Conservation (phyloP, 2,329 filamentous ascomycete species). For the Taxawa tesnikishii region DNA sequence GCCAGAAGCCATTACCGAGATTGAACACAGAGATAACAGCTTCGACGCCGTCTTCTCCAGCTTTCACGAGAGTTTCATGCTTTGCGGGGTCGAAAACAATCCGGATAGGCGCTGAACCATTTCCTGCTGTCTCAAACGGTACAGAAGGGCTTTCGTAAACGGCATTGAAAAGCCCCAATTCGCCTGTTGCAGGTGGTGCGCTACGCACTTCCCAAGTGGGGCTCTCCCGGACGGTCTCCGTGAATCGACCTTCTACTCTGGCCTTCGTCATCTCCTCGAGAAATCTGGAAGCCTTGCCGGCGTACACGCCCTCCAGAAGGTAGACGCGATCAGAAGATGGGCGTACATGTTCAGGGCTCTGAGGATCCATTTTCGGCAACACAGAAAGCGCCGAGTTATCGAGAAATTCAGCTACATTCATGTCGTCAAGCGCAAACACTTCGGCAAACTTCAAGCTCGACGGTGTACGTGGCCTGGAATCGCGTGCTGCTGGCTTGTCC, state of each 20-base stretch:
- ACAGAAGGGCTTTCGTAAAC: slow-evolving; percentile 60
- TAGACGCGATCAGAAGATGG: slow-evolving; percentile 30
- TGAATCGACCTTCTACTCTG: slow-evolving; percentile 71
- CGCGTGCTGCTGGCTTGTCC: slow-evolving; percentile 56
- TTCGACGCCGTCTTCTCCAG: slow-evolving; percentile 48
- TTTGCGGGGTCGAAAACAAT: slow-evolving; percentile 53
- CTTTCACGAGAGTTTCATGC: slow-evolving; percentile 19
- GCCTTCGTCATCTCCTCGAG: slow-evolving; percentile 81
- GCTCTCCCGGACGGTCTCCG: slow-evolving; percentile 71
- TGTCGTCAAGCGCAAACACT: slow-evolving; percentile 5
- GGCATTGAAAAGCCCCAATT: slow-evolving; percentile 46
- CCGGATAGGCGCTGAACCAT: slow-evolving; percentile 56
- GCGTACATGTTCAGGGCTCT: neutral
- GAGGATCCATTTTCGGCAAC: neutral
- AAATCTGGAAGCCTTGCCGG: slow-evolving; percentile 63
- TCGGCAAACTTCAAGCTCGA: slow-evolving; percentile 59
- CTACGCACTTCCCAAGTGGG: slow-evolving; percentile 70
- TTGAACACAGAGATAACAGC: slow-evolving; percentile 52
- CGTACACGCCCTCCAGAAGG: slow-evolving; percentile 60
- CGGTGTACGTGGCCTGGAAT: slow-evolving; percentile 27
- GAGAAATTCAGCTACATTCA: slow-evolving; percentile 6
- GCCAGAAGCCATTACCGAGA: slow-evolving; percentile 42
- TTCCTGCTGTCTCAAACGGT: slow-evolving; percentile 50
- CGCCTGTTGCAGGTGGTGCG: slow-evolving; percentile 46
- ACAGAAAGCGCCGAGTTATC: slow-evolving; percentile 7